phyloP scores from a whole-genome alignment of 768 basidiomycete species.

The Krasilnikovozyma curviuscula region DNA sequence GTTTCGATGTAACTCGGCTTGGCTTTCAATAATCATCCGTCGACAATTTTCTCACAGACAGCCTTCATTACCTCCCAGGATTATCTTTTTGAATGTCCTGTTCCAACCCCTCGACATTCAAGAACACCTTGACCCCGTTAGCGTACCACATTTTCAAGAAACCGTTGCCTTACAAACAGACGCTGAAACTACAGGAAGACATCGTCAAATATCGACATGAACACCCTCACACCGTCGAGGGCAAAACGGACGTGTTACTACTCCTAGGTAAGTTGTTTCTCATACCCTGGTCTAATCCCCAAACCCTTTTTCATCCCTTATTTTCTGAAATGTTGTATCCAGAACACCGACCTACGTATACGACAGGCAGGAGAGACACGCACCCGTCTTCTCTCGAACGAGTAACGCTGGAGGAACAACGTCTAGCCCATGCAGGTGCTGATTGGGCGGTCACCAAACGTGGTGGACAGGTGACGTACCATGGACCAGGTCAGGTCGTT shows the following conservation, averaged over 20 bases:
- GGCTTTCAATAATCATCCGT: too few species aligned
- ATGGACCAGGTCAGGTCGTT: conserved; percentile 91
- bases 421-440: conserved; percentile 59
- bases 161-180: conserved; percentile 57
- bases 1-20: too few species aligned
- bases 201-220: conserved; percentile 19
- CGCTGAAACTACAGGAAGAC: conserved; percentile 33
- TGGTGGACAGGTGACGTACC: conserved; percentile 89
- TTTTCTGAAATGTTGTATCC: neutral
- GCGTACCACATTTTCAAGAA: conserved; percentile 54
- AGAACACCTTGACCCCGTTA: too few species aligned
- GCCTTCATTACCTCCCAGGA: too few species aligned
- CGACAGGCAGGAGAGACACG: conserved; percentile 69
- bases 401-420: conserved; percentile 38
- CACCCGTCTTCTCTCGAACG: conserved; percentile 15
- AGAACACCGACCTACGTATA: conserved; percentile 88
- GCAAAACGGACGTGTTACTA: conserved; percentile 21
- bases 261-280: conserved; percentile 21
- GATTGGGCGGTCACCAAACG: conserved; percentile 65
- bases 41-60: too few species aligned
- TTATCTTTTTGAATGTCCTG: too few species aligned
- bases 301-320: neutral
- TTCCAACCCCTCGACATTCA: too few species aligned
- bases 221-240: conserved; percentile 14
- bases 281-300: neutral